A percentile compares a stretch with the other conserved stretches of the same genome.
Evolutionary conservation across 768 basidiomycete species (phyloP).

Genomic region (Mycena maculata): DNA sequence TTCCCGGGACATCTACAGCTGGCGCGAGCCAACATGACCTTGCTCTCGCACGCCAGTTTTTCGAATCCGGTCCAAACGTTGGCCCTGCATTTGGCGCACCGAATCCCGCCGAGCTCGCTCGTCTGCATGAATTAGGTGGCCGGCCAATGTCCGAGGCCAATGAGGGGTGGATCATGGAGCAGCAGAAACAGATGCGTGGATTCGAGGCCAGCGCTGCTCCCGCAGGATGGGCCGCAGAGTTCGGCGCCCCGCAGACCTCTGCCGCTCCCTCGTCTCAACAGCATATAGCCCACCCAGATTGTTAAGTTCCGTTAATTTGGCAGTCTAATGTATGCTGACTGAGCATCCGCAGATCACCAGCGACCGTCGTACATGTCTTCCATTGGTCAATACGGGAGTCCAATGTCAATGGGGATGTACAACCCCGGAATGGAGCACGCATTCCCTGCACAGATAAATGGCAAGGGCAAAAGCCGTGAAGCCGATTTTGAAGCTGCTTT

Average conservation of each 20-base stretch:
- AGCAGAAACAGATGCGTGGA: conserved; percentile 54
- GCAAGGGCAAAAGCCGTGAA: conserved; percentile 84
- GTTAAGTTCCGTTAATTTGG: conserved; percentile 44
- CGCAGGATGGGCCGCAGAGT: conserved; percentile 70
- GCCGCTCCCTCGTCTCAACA: conserved; percentile 46
- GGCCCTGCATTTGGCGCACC: conserved; percentile 36
- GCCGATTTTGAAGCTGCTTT: conserved; percentile 90
- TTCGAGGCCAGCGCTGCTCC: conserved; percentile 48
- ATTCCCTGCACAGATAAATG: conserved; percentile 57
- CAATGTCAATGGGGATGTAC: conserved; percentile 52
- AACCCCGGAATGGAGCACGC: conserved; percentile 44
- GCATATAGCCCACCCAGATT: conserved; percentile 50
- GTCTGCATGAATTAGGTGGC: conserved; percentile 37
- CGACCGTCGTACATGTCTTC: conserved; percentile 52
- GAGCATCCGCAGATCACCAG: conserved; percentile 51
- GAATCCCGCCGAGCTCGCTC: conserved; percentile 37
- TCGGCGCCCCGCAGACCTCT: conserved; percentile 48
- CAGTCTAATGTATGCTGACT: not conserved
- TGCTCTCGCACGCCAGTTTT: conserved; percentile 84
- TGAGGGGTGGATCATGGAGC: conserved; percentile 66
- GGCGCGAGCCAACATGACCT: conserved; percentile 73
- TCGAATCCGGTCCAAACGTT: conserved; percentile 59
- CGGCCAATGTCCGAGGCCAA: conserved; percentile 51
- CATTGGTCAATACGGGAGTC: conserved; percentile 48
- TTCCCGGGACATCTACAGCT: conserved; percentile 67